These are phyloP conservation scores for Talaromyces funiculosus DNA, from an alignment of 2,329 filamentous ascomycete genomes.

Conservation along the genomic window DNA sequence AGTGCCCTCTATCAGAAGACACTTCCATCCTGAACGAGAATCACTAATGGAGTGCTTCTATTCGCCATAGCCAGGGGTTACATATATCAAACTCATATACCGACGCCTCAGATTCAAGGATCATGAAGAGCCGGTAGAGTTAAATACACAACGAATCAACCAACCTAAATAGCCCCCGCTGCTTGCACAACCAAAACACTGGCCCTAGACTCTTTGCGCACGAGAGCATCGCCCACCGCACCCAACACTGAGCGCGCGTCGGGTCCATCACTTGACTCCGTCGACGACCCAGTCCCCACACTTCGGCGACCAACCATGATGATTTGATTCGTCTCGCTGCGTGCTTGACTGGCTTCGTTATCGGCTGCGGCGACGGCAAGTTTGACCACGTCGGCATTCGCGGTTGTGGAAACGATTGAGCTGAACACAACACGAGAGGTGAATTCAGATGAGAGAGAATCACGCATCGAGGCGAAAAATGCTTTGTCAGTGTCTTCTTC, in stretches of 20 bases:
- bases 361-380: conserved; percentile 50
- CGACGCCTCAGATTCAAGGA: background rate
- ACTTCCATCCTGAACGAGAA: too few relatives aligned
- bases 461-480: conserved; percentile 54
- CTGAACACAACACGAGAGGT: conserved; percentile 54
- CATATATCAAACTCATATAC: background rate
- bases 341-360: conserved; percentile 54
- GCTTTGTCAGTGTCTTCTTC: conserved; percentile 42
- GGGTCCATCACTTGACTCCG: conserved; percentile 10
- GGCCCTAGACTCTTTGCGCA: conserved; percentile 54
- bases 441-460: conserved; percentile 50
- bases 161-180: background rate
- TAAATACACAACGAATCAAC: background rate
- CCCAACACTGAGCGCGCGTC: conserved; percentile 30
- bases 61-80: too few relatives aligned
- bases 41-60: too few relatives aligned
- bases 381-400: conserved; percentile 21
- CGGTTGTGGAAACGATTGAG: conserved; percentile 26
- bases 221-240: conserved; percentile 34
- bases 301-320: conserved; percentile 58
- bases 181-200: conserved; percentile 69
- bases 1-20: too few relatives aligned
- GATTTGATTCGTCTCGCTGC: conserved; percentile 64
- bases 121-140: background rate
- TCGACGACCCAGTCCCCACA: background rate